Evolutionary conservation across 192 early-diverging fungal species (phyloP).

Genomic region (Thamnidium elegans): DNA sequence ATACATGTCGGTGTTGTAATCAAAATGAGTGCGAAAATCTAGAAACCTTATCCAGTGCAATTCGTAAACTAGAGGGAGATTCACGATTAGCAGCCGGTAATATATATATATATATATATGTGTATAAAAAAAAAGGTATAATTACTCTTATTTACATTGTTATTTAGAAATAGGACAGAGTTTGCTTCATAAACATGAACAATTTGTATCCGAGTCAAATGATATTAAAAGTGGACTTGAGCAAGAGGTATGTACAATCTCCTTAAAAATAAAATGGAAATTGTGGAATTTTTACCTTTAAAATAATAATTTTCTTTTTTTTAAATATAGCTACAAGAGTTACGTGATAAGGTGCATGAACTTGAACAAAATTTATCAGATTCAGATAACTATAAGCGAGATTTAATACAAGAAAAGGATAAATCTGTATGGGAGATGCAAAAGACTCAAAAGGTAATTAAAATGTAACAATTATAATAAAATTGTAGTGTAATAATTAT

Average conservation of each 20-base stretch:
- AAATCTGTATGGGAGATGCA: slow-evolving; percentile 18
- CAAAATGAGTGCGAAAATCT: slow-evolving; percentile 13
- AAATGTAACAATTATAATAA: too few species aligned
- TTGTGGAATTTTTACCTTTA: neutral
- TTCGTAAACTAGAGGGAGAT: slow-evolving; percentile 23
- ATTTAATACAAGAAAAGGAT: slow-evolving; percentile 16
- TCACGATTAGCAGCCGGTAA: slow-evolving; percentile 28
- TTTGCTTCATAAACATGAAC: slow-evolving; percentile 27
- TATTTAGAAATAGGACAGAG: slow-evolving; percentile 29
- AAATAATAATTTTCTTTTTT: neutral
- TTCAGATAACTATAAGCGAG: slow-evolving; percentile 15
- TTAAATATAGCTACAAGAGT: slow-evolving; percentile 5
- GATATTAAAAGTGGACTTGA: slow-evolving; percentile 17
- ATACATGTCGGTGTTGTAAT: slow-evolving; percentile 23
- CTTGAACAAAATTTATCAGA: slow-evolving; percentile 11
- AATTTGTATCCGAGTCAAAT: slow-evolving; percentile 13
- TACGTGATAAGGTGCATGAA: slow-evolving; percentile 13
- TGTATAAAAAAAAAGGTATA: neutral
- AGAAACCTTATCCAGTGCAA: slow-evolving; percentile 15
- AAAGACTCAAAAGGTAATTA: slow-evolving; percentile 32
- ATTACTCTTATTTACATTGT: neutral
- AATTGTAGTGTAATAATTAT: too few species aligned
- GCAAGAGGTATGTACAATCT: slow-evolving; percentile 15
- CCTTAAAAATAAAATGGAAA: neutral
- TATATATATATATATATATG: neutral